Percentiles rank a stretch among this genome's conserved stretches.
Conservation (phyloP, 345 rosid species). For the Salix brachista region DNA sequence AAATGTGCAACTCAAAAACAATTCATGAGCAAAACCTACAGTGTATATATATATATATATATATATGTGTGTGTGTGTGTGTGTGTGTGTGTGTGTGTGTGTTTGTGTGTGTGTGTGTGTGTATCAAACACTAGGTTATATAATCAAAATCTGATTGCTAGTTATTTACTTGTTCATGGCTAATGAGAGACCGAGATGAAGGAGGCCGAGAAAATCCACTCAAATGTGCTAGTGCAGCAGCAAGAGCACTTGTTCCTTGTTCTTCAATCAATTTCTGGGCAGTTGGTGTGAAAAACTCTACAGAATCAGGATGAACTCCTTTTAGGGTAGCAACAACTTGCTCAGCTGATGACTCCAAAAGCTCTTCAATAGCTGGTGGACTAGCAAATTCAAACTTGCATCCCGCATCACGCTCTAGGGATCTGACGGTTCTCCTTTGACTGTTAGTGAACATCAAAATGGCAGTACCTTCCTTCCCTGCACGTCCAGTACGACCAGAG, state of each 20-base stretch:
- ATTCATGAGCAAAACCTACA: not conserved
- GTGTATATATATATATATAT: too few relatives aligned
- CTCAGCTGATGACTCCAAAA: too few relatives aligned
- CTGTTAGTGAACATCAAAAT: conserved; percentile 73
- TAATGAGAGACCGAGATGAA: conserved; percentile 87
- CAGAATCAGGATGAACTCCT: conserved; percentile 75
- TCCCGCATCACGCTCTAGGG: too few relatives aligned
- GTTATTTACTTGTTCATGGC: conserved; percentile 69
- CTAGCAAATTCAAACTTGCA: too few relatives aligned
- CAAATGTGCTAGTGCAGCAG: conserved; percentile 90
- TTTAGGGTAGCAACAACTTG: conserved; percentile 24
- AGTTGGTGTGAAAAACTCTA: conserved; percentile 69
- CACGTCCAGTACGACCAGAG: conserved; percentile 99
- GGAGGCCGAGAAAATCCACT: conserved; percentile 94
- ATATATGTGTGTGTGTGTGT: too few relatives aligned
- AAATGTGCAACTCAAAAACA: not conserved
- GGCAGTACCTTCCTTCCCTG: conserved; percentile 95
- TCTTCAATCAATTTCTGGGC: conserved; percentile 70
- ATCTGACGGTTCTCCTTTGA: conserved; percentile 74
- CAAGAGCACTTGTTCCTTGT: conserved; percentile 81
- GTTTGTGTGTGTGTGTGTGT: too few relatives aligned
- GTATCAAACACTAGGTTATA: not conserved
- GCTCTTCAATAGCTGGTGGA: too few relatives aligned
- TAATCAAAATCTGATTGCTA: not conserved
- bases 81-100: too few relatives aligned